Base-by-base conservation (phyloP, 192 early-diverging fungal species). In the Podila clonocystis region DNA sequence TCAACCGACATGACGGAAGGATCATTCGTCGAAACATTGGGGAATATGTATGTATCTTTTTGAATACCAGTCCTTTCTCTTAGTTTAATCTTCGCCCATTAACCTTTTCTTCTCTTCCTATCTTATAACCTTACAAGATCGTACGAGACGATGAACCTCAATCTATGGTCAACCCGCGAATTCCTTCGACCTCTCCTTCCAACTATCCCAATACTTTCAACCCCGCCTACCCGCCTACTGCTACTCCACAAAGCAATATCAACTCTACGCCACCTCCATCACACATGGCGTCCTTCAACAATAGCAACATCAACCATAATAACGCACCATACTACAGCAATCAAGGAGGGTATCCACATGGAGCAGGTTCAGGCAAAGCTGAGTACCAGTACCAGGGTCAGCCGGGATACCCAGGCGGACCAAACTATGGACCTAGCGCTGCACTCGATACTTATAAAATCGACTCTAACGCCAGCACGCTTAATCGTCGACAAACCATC, bases 141-240 rank as follows among this genome's bases (percentile, higher is more conserved):
- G 48, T 55, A 12, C 50, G 70, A 6, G 76, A 71, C n/a, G 76
- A 79, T 34, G 62, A 61, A 13, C 76, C 76, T 20, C 63, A 79
- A 45, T 79, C 76, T 13, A 79, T 79, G 76, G 55, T 79, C 8
- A 67, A 72, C 26, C 70, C 76, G 5, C 8, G 60, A 20, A 67
- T 68, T 31, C 63, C 49, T 9, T 41, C 58, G 15, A 49, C 17
- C n/a, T 45, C 68, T 15, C 38, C 9, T 41, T 41, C 38, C 38
- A 41, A 41, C 38, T 41, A 41, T 41, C 15, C 58, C 28, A 72
- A 57, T 6, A 8, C 45, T 17, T 28, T 63, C 36, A 70, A 70
- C n/a, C 17, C 20, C 12, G 77, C 77, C 20, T 80, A 80, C 59
- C 77, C 77, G 0, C 77, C 77, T 17, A 57, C 34, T 20, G 77